These are phyloP conservation scores for Metarhizium anisopliae DNA, from an alignment of 2,329 filamentous ascomycete species.

Conservation along the genomic window DNA sequence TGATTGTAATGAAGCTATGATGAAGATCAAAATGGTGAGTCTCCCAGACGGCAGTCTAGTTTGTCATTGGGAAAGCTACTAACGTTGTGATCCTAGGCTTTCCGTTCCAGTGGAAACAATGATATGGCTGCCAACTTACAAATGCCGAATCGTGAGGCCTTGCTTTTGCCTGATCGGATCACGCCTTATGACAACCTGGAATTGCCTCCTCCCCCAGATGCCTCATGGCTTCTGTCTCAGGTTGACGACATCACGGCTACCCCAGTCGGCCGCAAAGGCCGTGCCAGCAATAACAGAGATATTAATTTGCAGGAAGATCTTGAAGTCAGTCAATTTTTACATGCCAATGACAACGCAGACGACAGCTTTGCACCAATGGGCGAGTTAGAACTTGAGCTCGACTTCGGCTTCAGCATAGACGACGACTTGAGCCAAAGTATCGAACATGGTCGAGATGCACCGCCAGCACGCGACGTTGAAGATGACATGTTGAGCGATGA, in stretches of 20 bases:
- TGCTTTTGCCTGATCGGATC: constrained; percentile 85
- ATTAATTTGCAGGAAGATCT: constrained; percentile 63
- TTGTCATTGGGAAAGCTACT: neutral
- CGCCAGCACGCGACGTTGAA: constrained; percentile 55
- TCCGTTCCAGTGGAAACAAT: constrained; percentile 88
- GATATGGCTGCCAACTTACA: constrained; percentile 81
- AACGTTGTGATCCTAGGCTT: constrained; percentile 55
- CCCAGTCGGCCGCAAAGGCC: constrained; percentile 47
- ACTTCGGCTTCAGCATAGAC: constrained; percentile 67
- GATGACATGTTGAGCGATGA: constrained; percentile 59
- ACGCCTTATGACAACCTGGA: constrained; percentile 80
- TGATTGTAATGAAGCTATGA: constrained; percentile 92
- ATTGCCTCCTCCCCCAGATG: constrained; percentile 76
- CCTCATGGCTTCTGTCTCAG: constrained; percentile 72
- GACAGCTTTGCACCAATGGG: constrained; percentile 48
- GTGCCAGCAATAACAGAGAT: constrained; percentile 51
- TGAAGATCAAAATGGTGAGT: constrained; percentile 96
- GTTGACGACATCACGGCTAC: constrained; percentile 51
- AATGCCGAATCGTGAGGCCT: constrained; percentile 71
- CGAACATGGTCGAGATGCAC: constrained; percentile 84
- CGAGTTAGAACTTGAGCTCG: constrained; percentile 60
- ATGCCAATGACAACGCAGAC: constrained; percentile 52
- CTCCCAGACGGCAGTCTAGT: neutral
- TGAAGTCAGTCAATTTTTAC: constrained; percentile 72
- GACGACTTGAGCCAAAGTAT: constrained; percentile 60